These are phyloP conservation scores for Draba incana DNA, from an alignment of 345 rosid genomes.

Conservation along the genomic window DNA sequence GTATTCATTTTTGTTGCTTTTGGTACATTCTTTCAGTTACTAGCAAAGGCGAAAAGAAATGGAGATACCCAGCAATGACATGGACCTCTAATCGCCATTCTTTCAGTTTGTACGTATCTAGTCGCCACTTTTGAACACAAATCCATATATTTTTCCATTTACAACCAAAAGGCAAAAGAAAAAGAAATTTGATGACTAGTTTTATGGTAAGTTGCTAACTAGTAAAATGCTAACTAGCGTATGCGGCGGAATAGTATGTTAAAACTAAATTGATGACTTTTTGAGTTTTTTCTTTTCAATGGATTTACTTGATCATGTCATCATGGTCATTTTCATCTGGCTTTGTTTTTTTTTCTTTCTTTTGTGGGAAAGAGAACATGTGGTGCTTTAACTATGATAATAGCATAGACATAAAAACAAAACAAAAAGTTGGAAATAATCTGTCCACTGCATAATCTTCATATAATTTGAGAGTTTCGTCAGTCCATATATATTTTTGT, in stretches of 20 bases:
- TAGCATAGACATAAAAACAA: too few species aligned
- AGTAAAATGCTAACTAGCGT: not conserved
- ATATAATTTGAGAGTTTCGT: not conserved
- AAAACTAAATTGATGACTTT: conserved; percentile 4
- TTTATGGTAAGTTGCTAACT: too few species aligned
- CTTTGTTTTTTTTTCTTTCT: too few species aligned
- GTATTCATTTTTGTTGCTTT: not conserved
- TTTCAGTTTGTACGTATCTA: not conserved
- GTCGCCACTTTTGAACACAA: conserved; percentile 27
- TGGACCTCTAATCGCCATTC: not conserved
- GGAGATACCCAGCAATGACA: conserved; percentile 9
- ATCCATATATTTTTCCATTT: not conserved
- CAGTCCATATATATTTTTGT: not conserved
- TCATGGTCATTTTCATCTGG: not conserved
- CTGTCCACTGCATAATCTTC: not conserved
- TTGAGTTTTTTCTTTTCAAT: not conserved
- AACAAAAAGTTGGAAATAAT: not conserved
- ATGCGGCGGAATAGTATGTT: not conserved
- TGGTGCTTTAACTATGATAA: too few species aligned
- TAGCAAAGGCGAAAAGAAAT: not conserved
- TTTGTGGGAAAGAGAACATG: too few species aligned
- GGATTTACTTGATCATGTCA: not conserved
- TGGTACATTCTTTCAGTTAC: not conserved
- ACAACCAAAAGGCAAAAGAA: not conserved
- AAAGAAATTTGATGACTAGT: too few species aligned